Percentiles rank a stretch among this genome's conserved stretches.
These are phyloP conservation scores for Alternaria brassicae DNA, from an alignment of 2,329 filamentous ascomycete species.

Conservation along the genomic window DNA sequence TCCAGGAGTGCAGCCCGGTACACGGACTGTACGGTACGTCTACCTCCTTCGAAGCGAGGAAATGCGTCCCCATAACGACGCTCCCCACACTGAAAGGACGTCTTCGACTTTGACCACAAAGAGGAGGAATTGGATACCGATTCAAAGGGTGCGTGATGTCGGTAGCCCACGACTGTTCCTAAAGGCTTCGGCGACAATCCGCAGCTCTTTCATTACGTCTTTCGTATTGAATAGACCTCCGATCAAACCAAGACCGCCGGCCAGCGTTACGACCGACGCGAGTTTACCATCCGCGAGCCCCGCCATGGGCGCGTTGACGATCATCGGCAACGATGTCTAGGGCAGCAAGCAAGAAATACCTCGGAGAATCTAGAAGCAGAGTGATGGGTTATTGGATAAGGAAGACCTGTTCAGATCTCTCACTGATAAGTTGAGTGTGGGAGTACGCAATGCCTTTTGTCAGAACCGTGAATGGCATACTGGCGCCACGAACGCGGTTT, in stretches of 20 bases:
- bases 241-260: conserved; percentile 57
- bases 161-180: conserved; percentile 18
- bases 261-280: conserved; percentile 66
- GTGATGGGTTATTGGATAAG: not conserved
- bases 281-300: conserved; percentile 64
- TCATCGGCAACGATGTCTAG: conserved; percentile 64
- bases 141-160: conserved; percentile 48
- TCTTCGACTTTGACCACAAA: conserved; percentile 55
- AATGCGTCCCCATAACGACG: conserved; percentile 69
- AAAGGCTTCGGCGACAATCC: conserved; percentile 25
- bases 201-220: conserved; percentile 41
- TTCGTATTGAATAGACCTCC: conserved; percentile 48
- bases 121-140: conserved; percentile 69
- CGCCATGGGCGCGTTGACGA: conserved; percentile 73
- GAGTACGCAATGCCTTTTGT: not conserved
- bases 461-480: not conserved
- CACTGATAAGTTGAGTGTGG: not conserved
- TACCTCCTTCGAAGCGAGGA: conserved; percentile 62
- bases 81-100: conserved; percentile 60
- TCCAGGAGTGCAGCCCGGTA: conserved; percentile 57
- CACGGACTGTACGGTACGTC: conserved; percentile 52
- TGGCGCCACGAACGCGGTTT: not conserved
- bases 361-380: too few relatives aligned
- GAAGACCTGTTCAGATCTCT: not conserved
- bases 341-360: conserved; percentile 42